Conservation (phyloP, 2,329 filamentous ascomycete species). For the Fusarium pininemorale region DNA sequence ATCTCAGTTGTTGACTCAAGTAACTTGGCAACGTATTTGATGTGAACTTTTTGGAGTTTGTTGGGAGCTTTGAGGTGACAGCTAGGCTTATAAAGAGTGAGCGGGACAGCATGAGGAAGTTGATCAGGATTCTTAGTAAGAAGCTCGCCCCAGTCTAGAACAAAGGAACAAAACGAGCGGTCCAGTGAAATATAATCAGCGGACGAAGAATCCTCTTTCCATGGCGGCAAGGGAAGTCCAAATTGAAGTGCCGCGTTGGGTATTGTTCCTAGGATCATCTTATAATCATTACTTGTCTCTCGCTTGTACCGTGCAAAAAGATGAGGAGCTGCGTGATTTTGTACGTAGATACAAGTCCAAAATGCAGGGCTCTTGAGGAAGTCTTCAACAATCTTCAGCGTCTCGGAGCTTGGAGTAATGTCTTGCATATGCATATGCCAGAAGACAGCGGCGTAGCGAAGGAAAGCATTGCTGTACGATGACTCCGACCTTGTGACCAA, state of each 20-base stretch:
- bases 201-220: background rate
- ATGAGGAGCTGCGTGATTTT: background rate
- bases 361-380: background rate
- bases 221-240: background rate
- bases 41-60: background rate
- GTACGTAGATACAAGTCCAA: background rate
- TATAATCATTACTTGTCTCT: background rate
- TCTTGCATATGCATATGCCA: background rate
- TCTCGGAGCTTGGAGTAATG: background rate
- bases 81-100: background rate
- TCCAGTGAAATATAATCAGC: background rate
- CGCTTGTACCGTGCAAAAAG: background rate
- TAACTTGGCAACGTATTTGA: background rate
- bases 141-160: background rate
- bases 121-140: background rate
- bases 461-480: background rate
- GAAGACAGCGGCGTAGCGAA: background rate
- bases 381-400: background rate
- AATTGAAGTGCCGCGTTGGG: background rate
- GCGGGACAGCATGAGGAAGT: background rate
- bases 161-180: background rate
- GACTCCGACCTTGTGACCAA: background rate
- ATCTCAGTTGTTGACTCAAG: background rate
- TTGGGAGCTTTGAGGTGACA: background rate
- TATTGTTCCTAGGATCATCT: background rate